Percentiles rank a stretch among this genome's conserved stretches.
Conservation (phyloP, 176 grass and related monocot genomes). For the Lolium perenne region DNA sequence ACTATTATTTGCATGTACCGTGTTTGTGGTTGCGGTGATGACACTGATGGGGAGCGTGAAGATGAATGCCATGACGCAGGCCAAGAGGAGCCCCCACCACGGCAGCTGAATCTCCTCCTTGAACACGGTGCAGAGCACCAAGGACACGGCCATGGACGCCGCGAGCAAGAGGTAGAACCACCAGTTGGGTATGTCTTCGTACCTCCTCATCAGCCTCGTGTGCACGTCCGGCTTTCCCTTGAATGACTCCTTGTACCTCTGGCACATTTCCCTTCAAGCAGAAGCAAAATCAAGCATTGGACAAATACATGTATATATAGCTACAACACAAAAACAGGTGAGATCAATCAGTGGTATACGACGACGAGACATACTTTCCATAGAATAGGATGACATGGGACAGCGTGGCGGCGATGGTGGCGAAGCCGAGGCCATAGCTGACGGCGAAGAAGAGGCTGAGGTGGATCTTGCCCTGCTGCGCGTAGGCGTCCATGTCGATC, state of each 20-base stretch:
- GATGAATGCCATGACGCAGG: constrained; percentile 71
- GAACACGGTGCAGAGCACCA: constrained; percentile 79
- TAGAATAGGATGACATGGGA: constrained; percentile 79
- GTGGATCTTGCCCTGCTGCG: constrained; percentile 68
- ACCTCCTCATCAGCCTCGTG: constrained; percentile 80
- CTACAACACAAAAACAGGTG: neutral
- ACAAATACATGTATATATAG: neutral
- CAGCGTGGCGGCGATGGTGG: constrained; percentile 74
- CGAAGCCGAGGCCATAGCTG: constrained; percentile 80
- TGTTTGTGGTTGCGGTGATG: constrained; percentile 91
- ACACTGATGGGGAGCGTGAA: constrained; percentile 88
- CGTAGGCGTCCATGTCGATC: constrained; percentile 66
- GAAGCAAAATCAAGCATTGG: neutral
- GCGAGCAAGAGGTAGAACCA: constrained; percentile 72
- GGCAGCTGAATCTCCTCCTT: constrained; percentile 86
- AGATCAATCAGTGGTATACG: neutral
- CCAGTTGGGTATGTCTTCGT: constrained; percentile 84
- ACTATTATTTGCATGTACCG: constrained; percentile 31
- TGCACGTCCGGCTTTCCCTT: constrained; percentile 81
- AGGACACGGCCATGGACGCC: constrained; percentile 28
- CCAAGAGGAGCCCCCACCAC: constrained; percentile 86
- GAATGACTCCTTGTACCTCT: constrained; percentile 58
- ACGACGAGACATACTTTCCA: constrained; percentile 56
- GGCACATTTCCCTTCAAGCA: constrained; percentile 68
- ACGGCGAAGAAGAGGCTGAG: constrained; percentile 82